phyloP scores from a whole-genome alignment of 202 grass and related monocot species.

The Setaria viridis region DNA sequence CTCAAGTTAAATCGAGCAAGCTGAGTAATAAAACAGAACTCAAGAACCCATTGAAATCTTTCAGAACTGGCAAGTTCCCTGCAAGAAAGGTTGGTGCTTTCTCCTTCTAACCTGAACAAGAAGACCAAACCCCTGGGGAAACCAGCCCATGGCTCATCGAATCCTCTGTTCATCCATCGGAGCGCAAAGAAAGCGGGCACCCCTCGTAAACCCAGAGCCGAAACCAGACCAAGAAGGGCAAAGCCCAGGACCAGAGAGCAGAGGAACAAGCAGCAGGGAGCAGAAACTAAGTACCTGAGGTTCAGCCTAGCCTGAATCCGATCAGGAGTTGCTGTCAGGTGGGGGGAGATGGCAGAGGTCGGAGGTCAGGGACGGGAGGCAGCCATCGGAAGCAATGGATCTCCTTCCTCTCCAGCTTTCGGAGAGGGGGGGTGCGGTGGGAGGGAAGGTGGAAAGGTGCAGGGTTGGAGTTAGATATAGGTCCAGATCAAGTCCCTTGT shows the following conservation, averaged over 20 bases:
- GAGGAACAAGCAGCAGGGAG: conserved; percentile 2
- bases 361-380: conserved; percentile 43
- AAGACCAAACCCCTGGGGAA: neutral
- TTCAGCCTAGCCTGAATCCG: conserved; percentile 36
- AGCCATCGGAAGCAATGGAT: conserved; percentile 69
- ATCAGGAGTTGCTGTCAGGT: conserved; percentile 61
- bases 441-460: conserved; percentile 61
- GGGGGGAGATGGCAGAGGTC: conserved; percentile 42
- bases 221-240: conserved; percentile 3
- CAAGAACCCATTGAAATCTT: conserved; percentile 22
- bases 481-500: conserved; percentile 45
- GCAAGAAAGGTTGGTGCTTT: conserved; percentile 20
- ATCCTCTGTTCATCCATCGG: conserved; percentile 17
- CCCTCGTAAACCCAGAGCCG: conserved; percentile 28
- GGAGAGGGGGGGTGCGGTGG: conserved; percentile 22
- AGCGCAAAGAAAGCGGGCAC: neutral
- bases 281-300: conserved; percentile 37
- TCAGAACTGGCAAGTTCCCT: neutral
- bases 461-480: conserved; percentile 44
- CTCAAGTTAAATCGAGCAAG: neutral
- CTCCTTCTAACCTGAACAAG: conserved; percentile 24
- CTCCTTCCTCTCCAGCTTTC: conserved; percentile 43
- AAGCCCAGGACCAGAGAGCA: conserved; percentile 11
- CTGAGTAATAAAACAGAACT: neutral
- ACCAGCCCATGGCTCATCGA: conserved; percentile 33